Percentiles rank a stretch among this genome's conserved stretches.
Evolutionary conservation across 257 asterid species (phyloP).

Genomic region (Solanum etuberosum): DNA sequence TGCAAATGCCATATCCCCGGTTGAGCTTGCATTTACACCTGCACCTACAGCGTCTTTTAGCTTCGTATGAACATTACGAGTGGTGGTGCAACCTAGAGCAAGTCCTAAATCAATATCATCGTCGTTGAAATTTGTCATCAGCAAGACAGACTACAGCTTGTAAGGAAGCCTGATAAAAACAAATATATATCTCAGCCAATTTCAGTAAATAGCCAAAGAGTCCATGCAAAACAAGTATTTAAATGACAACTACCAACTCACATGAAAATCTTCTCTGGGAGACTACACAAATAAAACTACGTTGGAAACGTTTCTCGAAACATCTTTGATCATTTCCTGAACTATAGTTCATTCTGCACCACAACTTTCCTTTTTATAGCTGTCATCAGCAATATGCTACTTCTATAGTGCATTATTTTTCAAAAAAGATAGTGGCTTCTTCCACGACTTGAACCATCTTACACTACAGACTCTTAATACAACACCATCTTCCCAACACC

Average conservation of each 20-base stretch:
- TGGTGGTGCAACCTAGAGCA: conserved; percentile 30
- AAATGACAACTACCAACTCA: background rate
- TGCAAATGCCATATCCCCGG: conserved; percentile 32
- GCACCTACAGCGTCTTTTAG: conserved; percentile 38
- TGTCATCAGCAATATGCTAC: background rate
- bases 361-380: background rate
- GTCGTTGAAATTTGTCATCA: conserved; percentile 20
- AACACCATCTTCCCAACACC: background rate
- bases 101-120: conserved; percentile 35
- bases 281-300: background rate
- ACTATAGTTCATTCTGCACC: background rate
- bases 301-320: background rate
- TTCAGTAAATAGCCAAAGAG: background rate
- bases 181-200: background rate
- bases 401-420: background rate
- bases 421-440: background rate
- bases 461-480: background rate
- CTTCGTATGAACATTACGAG: conserved; percentile 8
- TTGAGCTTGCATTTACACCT: conserved; percentile 77
- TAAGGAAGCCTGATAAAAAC: conserved; percentile 11
- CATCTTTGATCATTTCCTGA: background rate
- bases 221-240: background rate
- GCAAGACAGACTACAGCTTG: background rate
- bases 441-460: background rate
- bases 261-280: background rate